Evolutionary conservation across 768 basidiomycete genomes (phyloP).

Genomic region (Tremella yokohamensis): DNA sequence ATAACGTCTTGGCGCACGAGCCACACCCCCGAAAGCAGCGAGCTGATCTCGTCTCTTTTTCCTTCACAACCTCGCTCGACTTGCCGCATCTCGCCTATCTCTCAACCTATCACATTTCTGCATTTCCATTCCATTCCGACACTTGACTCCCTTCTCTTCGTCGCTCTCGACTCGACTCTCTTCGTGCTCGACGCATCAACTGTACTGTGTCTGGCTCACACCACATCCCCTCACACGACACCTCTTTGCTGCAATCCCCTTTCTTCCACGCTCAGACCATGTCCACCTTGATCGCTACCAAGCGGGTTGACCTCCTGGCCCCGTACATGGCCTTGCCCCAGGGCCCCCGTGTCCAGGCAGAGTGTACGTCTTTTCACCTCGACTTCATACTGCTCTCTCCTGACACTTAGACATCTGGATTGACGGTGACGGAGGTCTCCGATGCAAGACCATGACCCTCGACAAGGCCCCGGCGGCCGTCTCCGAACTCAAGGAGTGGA

Average conservation of each 20-base stretch:
- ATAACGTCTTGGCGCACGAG: background rate
- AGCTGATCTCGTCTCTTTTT: background rate
- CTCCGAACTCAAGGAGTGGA: constrained; percentile 91
- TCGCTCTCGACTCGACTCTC: constrained; percentile 5
- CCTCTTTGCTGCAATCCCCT: background rate
- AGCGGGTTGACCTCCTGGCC: constrained; percentile 68
- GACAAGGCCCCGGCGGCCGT: constrained; percentile 80
- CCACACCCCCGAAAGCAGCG: background rate
- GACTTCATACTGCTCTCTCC: background rate
- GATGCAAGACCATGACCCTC: constrained; percentile 97
- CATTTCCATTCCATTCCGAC: constrained; percentile 1
- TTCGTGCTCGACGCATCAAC: background rate
- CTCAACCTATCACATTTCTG: constrained; percentile 1
- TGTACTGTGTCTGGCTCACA: background rate
- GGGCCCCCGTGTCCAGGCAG: constrained; percentile 89
- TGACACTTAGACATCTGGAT: constrained; percentile 81
- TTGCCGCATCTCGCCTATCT: constrained; percentile 10
- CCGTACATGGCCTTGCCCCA: constrained; percentile 86
- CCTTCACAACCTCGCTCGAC: background rate
- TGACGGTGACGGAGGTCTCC: constrained; percentile 88
- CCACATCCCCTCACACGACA: background rate
- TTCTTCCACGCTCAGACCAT: constrained; percentile 21
- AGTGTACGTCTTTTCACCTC: constrained; percentile 50
- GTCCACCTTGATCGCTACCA: constrained; percentile 49
- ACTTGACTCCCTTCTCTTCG: constrained; percentile 4